phyloP scores from a whole-genome alignment of 306 rosid species.

The Vigna reflexopilosa region DNA sequence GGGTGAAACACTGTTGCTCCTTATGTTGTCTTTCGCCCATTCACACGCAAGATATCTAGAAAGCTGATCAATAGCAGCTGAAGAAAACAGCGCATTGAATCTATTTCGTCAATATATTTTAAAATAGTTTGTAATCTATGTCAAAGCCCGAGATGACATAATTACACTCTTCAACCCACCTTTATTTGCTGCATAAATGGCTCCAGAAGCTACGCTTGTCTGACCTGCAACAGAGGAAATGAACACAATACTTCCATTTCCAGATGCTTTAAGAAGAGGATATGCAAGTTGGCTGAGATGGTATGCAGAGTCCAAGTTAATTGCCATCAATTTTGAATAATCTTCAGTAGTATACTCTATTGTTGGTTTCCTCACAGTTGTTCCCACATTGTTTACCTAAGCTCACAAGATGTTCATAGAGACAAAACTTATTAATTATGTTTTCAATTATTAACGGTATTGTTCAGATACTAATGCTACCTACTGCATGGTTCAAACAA shows the following conservation, averaged over 20 bases:
- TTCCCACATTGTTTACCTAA: conserved; percentile 87
- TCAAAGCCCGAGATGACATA: conserved; percentile 33
- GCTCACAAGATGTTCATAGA: conserved; percentile 36
- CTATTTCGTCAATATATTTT: conserved; percentile 26
- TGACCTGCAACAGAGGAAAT: conserved; percentile 75
- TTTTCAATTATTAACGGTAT: neutral
- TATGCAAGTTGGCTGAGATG: conserved; percentile 74
- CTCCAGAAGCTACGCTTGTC: conserved; percentile 52
- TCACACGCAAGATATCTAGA: conserved; percentile 82
- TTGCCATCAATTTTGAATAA: conserved; percentile 56
- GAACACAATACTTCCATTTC: conserved; percentile 85
- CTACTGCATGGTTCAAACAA: neutral
- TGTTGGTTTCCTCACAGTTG: conserved; percentile 80
- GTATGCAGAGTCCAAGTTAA: conserved; percentile 78
- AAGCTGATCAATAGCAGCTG: conserved; percentile 95
- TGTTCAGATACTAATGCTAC: conserved; percentile 15
- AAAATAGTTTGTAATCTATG: conserved; percentile 4
- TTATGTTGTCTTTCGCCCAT: conserved; percentile 93
- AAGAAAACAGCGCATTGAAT: conserved; percentile 24
- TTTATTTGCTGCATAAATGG: conserved; percentile 76
- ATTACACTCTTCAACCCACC: conserved; percentile 55
- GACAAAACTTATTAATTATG: neutral
- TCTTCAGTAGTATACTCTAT: conserved; percentile 74
- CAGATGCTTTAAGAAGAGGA: conserved; percentile 85
- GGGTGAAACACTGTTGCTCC: conserved; percentile 84